These are phyloP conservation scores for Solanum lycopersicoides DNA, from an alignment of 257 asterid species.

Conservation along the genomic window DNA sequence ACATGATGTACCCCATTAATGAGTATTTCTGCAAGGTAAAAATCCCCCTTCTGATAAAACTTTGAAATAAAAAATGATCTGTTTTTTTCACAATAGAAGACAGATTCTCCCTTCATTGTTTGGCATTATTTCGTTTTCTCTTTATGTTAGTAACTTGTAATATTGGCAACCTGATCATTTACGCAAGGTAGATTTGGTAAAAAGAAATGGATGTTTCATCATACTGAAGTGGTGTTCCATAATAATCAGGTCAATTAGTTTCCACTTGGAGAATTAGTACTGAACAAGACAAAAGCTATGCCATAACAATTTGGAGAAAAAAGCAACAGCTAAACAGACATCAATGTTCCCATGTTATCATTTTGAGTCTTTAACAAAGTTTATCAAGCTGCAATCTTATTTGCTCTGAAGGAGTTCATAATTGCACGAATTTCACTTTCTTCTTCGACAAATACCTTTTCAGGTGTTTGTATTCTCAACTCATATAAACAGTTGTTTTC, in stretches of 20 bases:
- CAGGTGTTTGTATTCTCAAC: constrained; percentile 75
- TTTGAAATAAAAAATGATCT: neutral
- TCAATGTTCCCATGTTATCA: neutral
- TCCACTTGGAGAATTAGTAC: neutral
- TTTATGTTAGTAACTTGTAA: neutral
- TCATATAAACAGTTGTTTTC: constrained; percentile 76
- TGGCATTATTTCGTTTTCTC: neutral
- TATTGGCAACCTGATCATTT: neutral
- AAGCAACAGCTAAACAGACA: neutral
- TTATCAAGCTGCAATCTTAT: constrained; percentile 35
- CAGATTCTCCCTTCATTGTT: neutral
- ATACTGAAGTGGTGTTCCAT: neutral
- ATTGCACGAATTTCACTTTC: constrained; percentile 63
- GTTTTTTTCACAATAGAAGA: neutral
- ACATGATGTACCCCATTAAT: neutral
- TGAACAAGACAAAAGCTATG: neutral
- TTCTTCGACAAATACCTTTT: constrained; percentile 57
- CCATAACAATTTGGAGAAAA: neutral
- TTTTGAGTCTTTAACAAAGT: neutral
- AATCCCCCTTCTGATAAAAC: neutral
- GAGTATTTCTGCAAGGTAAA: neutral
- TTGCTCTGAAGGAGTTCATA: constrained; percentile 83
- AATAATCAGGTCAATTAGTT: neutral
- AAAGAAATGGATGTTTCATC: neutral
- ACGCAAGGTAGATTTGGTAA: neutral